Evolutionary conservation across 2,329 filamentous ascomycete species (phyloP).

Genomic region (Xylaria sp.): DNA sequence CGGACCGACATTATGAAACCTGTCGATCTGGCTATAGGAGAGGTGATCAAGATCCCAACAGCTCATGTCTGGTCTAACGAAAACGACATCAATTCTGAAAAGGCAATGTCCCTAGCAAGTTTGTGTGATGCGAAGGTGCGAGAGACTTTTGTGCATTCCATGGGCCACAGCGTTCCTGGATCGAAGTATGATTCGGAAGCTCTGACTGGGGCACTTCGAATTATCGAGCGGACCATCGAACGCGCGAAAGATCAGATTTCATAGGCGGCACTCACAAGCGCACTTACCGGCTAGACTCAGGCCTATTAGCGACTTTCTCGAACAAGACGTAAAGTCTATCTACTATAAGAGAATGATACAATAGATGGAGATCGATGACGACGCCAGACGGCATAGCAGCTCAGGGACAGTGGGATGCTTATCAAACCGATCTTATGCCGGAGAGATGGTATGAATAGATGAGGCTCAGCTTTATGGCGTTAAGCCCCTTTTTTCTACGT

Average conservation of each 20-base stretch:
- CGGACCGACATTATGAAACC: constrained; percentile 42
- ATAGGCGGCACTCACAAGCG: not conserved
- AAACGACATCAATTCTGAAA: constrained; percentile 34
- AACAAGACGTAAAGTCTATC: not conserved
- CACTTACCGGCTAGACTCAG: not conserved
- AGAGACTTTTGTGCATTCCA: constrained; percentile 45
- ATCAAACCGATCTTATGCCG: not conserved
- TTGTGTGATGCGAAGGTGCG: constrained; percentile 42
- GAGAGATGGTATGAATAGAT: not conserved
- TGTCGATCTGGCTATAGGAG: constrained; percentile 44
- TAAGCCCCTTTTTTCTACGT: not conserved
- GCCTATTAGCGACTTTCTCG: not conserved
- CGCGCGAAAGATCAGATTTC: constrained; percentile 32
- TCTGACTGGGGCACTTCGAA: constrained; percentile 42
- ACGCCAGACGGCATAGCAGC: not conserved
- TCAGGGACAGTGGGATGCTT: not conserved
- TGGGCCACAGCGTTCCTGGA: constrained; percentile 47
- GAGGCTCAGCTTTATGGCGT: constrained; percentile 7
- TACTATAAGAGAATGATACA: constrained; percentile 5
- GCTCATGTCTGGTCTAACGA: constrained; percentile 45
- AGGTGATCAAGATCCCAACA: constrained; percentile 46
- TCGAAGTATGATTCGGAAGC: constrained; percentile 41
- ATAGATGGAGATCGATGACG: not conserved
- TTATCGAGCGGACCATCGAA: constrained; percentile 47
- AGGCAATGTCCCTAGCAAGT: constrained; percentile 38